Conservation (phyloP, 2,329 filamentous ascomycete genomes). For the Calonectria pseudoreteaudii region DNA sequence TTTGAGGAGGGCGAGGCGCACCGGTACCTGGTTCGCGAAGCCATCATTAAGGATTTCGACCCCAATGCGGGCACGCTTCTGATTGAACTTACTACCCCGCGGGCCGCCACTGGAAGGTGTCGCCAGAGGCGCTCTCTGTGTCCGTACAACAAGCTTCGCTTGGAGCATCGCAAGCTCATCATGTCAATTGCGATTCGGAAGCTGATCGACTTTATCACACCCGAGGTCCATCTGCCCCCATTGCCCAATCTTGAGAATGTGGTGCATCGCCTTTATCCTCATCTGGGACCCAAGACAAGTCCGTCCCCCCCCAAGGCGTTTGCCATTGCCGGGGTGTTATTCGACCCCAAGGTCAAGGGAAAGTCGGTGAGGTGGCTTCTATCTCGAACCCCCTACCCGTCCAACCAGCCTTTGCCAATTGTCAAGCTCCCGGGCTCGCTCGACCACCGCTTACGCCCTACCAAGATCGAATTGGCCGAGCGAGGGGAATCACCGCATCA, state of each 20-base stretch:
- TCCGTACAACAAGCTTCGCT: constrained; percentile 42
- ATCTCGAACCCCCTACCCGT: constrained; percentile 59
- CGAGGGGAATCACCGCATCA: constrained; percentile 14
- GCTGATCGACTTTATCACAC: constrained; percentile 63
- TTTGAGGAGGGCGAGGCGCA: constrained; percentile 65
- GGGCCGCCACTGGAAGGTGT: constrained; percentile 22
- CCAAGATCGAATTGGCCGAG: constrained; percentile 20
- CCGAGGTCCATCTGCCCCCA: constrained; percentile 57
- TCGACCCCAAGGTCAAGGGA: constrained; percentile 46
- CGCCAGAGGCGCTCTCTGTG: constrained; percentile 39
- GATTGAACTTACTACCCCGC: constrained; percentile 55
- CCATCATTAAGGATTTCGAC: constrained; percentile 60
- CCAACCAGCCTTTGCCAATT: constrained; percentile 48
- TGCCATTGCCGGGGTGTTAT: constrained; percentile 53
- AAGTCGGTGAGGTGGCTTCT: constrained; percentile 55
- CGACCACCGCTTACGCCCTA: constrained; percentile 30
- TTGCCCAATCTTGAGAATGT: constrained; percentile 58
- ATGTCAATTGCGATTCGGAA: constrained; percentile 61
- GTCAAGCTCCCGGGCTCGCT: constrained; percentile 39
- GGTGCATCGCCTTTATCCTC: constrained; percentile 62
- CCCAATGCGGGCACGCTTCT: constrained; percentile 61
- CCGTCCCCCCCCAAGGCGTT: constrained; percentile 52
- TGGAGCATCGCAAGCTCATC: constrained; percentile 54
- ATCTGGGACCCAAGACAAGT: constrained; percentile 44
- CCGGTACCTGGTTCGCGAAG: constrained; percentile 61